These are phyloP conservation scores for Metschnikowia lunata DNA, from an alignment of 805 yeast species.

Conservation along the genomic window DNA sequence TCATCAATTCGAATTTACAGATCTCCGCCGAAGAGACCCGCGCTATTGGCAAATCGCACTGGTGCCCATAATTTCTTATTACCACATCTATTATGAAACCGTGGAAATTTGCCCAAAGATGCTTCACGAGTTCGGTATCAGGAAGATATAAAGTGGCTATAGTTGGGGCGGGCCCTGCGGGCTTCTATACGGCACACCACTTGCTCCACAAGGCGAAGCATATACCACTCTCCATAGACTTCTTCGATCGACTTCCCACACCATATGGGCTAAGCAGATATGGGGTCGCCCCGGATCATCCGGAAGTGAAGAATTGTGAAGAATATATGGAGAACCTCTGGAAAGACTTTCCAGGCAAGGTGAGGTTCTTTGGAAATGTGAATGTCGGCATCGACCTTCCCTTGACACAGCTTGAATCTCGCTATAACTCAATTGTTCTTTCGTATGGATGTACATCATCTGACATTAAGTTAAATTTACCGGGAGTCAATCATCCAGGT, in stretches of 20 bases:
- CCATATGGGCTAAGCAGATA: slow-evolving; percentile 89
- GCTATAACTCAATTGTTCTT: slow-evolving; percentile 70
- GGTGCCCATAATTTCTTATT: too few species aligned
- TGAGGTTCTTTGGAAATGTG: slow-evolving; percentile 65
- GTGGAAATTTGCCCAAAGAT: background rate
- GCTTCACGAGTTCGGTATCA: slow-evolving; percentile 2
- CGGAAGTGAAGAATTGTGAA: slow-evolving; percentile 85
- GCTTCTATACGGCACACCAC: slow-evolving; percentile 19
- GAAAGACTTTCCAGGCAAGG: slow-evolving; percentile 22
- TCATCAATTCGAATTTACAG: too few species aligned
- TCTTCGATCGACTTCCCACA: slow-evolving; percentile 80
- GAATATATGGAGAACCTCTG: slow-evolving; percentile 61
- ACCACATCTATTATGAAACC: background rate
- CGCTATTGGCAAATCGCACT: too few species aligned
- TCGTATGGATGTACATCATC: slow-evolving; percentile 76
- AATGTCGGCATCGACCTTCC: slow-evolving; percentile 59
- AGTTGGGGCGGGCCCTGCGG: slow-evolving; percentile 92
- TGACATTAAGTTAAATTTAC: slow-evolving; percentile 51
- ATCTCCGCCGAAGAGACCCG: too few species aligned
- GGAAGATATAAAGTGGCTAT: slow-evolving; percentile 52
- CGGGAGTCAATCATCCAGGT: slow-evolving; percentile 59
- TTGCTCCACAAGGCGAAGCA: slow-evolving; percentile 42
- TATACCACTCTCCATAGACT: slow-evolving; percentile 47
- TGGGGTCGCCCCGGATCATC: slow-evolving; percentile 99
- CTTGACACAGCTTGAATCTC: slow-evolving; percentile 44